Evolutionary conservation across 352 stramenopile genomes (phyloP).

Genomic region (Pythium oligandrum): DNA sequence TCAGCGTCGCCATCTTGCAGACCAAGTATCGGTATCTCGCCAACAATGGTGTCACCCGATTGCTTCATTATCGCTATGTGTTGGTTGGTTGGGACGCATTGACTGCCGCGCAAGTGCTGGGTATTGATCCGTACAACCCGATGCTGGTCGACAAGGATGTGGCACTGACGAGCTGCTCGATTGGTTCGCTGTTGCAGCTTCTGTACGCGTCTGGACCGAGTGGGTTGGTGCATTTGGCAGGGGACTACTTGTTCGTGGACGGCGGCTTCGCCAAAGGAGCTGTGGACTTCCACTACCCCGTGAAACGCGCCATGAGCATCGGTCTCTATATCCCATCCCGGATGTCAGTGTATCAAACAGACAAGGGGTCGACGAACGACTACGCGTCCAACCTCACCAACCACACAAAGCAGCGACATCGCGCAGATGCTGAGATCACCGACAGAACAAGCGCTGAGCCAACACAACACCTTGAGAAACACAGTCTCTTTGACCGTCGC

Average conservation of each 20-base stretch:
- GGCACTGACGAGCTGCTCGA: slow-evolving; percentile 26
- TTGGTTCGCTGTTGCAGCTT: slow-evolving; percentile 39
- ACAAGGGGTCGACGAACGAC: slow-evolving; percentile 1
- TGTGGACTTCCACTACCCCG: slow-evolving; percentile 26
- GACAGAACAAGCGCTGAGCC: not conserved
- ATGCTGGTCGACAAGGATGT: slow-evolving; percentile 19
- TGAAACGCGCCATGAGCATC: slow-evolving; percentile 30
- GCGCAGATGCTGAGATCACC: not conserved
- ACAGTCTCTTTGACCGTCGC: slow-evolving; percentile 43
- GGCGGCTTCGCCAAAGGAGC: slow-evolving; percentile 29
- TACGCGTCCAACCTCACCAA: not conserved
- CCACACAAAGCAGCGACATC: not conserved
- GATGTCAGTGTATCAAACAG: slow-evolving; percentile 5
- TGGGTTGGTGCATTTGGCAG: slow-evolving; percentile 33
- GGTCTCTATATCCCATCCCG: slow-evolving; percentile 17
- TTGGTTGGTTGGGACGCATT: slow-evolving; percentile 47
- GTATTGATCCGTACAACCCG: slow-evolving; percentile 37
- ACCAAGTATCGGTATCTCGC: slow-evolving; percentile 34
- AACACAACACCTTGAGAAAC: slow-evolving; percentile 4
- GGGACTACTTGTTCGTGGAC: slow-evolving; percentile 44
- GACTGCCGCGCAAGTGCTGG: slow-evolving; percentile 27
- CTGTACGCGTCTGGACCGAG: slow-evolving; percentile 50
- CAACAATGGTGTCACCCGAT: slow-evolving; percentile 37
- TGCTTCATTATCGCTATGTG: slow-evolving; percentile 46
- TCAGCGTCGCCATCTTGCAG: slow-evolving; percentile 24